Conservation (phyloP, 2,329 filamentous ascomycete genomes). For the Aspergillus hiratsukae region DNA sequence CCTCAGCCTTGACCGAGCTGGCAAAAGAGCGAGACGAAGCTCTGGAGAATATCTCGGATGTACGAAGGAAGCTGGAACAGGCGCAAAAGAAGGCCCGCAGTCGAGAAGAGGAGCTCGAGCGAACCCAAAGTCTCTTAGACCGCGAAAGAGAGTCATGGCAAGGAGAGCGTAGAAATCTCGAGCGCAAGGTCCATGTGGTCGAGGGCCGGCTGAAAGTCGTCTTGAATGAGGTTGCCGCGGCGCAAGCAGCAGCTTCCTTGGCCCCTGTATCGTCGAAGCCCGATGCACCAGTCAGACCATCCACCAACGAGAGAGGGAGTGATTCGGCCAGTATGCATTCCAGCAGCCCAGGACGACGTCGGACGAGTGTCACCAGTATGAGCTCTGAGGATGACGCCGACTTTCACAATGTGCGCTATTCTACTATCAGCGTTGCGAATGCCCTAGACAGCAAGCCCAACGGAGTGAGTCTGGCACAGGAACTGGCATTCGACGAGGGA, state of each 20-base stretch:
- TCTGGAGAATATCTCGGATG: constrained; percentile 65
- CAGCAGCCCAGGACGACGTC: constrained; percentile 60
- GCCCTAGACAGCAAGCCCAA: constrained; percentile 54
- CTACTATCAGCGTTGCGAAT: constrained; percentile 58
- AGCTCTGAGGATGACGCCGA: constrained; percentile 46
- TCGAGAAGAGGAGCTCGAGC: constrained; percentile 78
- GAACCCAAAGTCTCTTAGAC: constrained; percentile 74
- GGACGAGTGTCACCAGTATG: constrained; percentile 51
- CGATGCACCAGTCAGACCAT: constrained; percentile 58
- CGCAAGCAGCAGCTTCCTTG: constrained; percentile 32
- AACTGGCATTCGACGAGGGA: constrained; percentile 73
- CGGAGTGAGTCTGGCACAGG: constrained; percentile 79
- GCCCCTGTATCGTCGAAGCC: constrained; percentile 44
- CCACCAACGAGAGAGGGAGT: constrained; percentile 49
- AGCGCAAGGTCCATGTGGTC: constrained; percentile 83
- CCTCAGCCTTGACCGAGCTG: constrained; percentile 78
- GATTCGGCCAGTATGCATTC: constrained; percentile 71
- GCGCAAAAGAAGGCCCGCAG: constrained; percentile 71
- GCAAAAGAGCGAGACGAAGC: constrained; percentile 82
- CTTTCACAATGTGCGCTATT: constrained; percentile 63
- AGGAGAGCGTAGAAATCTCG: constrained; percentile 72
- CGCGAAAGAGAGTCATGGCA: constrained; percentile 83
- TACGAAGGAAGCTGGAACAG: constrained; percentile 70
- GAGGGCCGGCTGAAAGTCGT: constrained; percentile 80
- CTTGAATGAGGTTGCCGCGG: constrained; percentile 69